A percentile compares a stretch with the other conserved stretches of the same genome.
Evolutionary conservation across 768 basidiomycete species (phyloP).

Genomic region (Rubroboletus pulcherrimus): DNA sequence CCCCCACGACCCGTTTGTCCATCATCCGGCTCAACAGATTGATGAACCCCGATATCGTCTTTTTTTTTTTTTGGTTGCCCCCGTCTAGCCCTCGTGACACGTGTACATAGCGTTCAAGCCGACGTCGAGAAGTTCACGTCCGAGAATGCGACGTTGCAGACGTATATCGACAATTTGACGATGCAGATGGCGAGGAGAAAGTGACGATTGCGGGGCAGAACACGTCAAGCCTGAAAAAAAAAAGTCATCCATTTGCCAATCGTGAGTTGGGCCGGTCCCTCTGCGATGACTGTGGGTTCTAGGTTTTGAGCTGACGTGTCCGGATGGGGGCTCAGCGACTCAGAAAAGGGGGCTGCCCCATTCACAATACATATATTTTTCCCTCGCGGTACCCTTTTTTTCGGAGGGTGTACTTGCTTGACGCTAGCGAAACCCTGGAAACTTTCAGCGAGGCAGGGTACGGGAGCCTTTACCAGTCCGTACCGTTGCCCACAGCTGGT

Average conservation of each 20-base stretch:
- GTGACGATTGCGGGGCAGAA: slow-evolving; percentile 30
- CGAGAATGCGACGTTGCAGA: slow-evolving; percentile 78
- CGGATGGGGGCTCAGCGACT: background rate
- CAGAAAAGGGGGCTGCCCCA: background rate
- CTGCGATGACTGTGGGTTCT: background rate
- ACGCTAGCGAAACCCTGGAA: background rate
- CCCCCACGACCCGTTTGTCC: background rate
- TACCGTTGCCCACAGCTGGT: background rate
- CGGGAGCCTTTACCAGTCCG: background rate
- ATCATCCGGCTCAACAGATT: background rate
- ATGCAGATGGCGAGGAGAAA: slow-evolving; percentile 82
- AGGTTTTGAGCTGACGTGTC: background rate
- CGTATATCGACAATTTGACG: slow-evolving; percentile 88
- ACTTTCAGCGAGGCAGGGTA: background rate
- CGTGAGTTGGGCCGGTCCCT: slow-evolving; percentile 4
- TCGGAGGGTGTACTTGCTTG: background rate
- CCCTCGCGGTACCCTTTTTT: background rate
- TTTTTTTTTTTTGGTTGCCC: background rate
- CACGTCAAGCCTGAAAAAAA: background rate
- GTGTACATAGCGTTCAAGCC: slow-evolving; percentile 65
- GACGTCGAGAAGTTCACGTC: slow-evolving; percentile 80
- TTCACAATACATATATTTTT: background rate
- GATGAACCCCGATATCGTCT: background rate
- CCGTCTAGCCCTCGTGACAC: slow-evolving; percentile 55
- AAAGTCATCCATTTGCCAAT: background rate